Evolutionary conservation across 2,329 filamentous ascomycete species (phyloP), one percentile per base, ranked within the genome.

Genomic region (Xylaria sp.): DNA sequence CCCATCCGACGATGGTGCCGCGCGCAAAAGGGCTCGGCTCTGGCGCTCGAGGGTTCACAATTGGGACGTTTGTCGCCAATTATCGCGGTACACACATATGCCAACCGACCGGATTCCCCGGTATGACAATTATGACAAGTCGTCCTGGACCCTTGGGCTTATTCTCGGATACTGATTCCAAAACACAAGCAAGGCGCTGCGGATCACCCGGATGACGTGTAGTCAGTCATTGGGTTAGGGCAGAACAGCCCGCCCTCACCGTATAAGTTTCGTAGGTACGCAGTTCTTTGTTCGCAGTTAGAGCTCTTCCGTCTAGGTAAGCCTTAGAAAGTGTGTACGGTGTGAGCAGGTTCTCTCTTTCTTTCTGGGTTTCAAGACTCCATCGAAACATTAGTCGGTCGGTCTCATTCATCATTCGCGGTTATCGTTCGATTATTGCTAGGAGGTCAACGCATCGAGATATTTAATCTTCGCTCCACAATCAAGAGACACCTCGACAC

Each of bases 191-290:
- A 43, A 61, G 56, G 50, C 48, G 25, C 12, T 18, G 32, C 66
- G 66, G 66, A 61, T 58, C 25, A 56, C 50, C 32, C 66, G 66
- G 66, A 68, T 68, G 66, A 65, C 65, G 65, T 68, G 60, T 23
- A 15, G 25, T 36, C 10, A 20, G 25, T 34, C 36, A 39, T 39
- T n/a, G n/a, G 34, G 34, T 36, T 43, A 15, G 55, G 46, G 36
- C 56, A 36, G 28, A 28, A 28, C 43, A 10, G 48, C 20, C 32
- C 15, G 30, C 30, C 23, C 8, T 32, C 30, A 28, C 48, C 4
- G 18, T 68, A 68, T 68, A 68, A 68, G 66, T 64, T 43, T 58
- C 18, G 28, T 34, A 34, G 7, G 43, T 45, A 41, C 58, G 60
- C 60, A 60, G 23, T 23, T 36, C 56, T 39, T 52, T 20, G 41